A percentile compares a stretch with the other conserved stretches of the same genome.
phyloP scores from a whole-genome alignment of 129 eudicot species.

The Lactuca saligna region DNA sequence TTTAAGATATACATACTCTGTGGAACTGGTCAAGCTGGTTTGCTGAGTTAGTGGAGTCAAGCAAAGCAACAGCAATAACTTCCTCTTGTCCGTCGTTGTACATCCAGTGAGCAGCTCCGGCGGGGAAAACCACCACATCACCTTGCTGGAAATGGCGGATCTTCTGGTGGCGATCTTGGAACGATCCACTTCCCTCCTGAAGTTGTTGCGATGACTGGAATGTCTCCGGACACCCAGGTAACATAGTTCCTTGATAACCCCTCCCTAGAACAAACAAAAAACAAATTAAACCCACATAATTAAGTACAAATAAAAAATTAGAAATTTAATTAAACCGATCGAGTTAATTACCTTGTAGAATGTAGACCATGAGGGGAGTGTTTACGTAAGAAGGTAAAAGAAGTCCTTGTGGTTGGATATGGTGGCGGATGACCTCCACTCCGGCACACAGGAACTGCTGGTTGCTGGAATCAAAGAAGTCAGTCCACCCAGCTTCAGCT shows the following conservation, averaged over 20 bases:
- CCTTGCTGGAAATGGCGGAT: conserved; percentile 55
- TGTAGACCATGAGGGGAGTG: conserved; percentile 54
- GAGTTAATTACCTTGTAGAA: conserved; percentile 41
- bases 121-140: conserved; percentile 59
- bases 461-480: conserved; percentile 48
- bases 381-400: conserved; percentile 61
- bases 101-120: conserved; percentile 75
- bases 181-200: conserved; percentile 24
- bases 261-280: conserved; percentile 39
- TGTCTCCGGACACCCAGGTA: conserved; percentile 75
- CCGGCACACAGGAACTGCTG: conserved; percentile 79
- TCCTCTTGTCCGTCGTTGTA: conserved; percentile 69
- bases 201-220: conserved; percentile 54
- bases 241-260: conserved; percentile 52
- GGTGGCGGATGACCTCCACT: conserved; percentile 47
- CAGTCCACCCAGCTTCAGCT: conserved; percentile 64
- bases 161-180: conserved; percentile 71
- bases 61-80: conserved; percentile 39
- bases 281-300: no score
- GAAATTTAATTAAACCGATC: no score
- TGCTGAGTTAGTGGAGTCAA: conserved; percentile 41
- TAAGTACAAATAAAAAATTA: no score
- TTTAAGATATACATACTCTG: conserved; percentile 36
- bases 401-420: conserved; percentile 51
- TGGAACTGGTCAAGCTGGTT: conserved; percentile 79